phyloP scores from a whole-genome alignment of 2,329 filamentous ascomycete species.

The Talaromyces verruculosus region DNA sequence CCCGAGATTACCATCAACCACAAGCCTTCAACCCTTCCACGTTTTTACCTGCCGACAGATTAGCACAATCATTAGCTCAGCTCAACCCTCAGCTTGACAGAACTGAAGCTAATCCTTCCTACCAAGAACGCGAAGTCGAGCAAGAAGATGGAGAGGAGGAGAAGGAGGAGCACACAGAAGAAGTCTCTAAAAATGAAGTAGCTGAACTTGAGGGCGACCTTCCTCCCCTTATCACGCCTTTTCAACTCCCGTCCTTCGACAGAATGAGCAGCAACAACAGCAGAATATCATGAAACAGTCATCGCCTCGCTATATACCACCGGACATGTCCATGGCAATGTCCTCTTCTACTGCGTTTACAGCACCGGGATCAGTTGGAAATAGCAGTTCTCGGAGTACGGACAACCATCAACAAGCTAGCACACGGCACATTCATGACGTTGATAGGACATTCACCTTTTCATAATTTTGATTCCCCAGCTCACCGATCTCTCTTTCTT shows the following conservation, averaged over 20 bases:
- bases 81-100: background rate
- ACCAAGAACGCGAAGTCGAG: background rate
- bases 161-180: background rate
- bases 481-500: background rate
- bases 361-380: background rate
- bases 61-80: conserved; percentile 1
- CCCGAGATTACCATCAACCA: background rate
- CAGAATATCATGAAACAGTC: background rate
- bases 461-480: background rate
- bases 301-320: background rate
- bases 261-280: background rate
- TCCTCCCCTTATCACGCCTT: background rate
- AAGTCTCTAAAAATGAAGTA: background rate
- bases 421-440: background rate
- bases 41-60: background rate
- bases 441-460: background rate
- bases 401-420: background rate
- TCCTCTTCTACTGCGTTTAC: background rate
- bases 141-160: background rate
- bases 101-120: background rate
- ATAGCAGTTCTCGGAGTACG: background rate
- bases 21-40: background rate
- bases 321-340: background rate
- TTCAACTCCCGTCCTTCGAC: background rate
- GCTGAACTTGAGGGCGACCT: background rate